Base-by-base conservation (phyloP, 2,329 filamentous ascomycete species). In the Monosporascus sp. region DNA sequence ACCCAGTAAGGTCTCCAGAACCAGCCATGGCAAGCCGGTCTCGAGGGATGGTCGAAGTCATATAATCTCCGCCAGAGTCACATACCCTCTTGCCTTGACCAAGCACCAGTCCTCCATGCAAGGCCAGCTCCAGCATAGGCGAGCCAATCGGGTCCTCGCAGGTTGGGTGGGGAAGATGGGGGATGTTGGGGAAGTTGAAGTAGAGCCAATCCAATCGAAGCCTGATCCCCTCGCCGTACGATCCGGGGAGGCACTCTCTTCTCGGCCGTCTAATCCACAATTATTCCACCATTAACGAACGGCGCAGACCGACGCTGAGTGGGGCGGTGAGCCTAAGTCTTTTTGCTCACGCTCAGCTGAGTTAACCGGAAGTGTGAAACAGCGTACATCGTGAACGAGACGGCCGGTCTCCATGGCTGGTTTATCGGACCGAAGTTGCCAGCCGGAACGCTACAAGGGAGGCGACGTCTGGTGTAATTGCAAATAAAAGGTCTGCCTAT, bases 161-260 rank as follows among this genome's bases (percentile, higher is more conserved):
- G 27, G 44, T 14, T 11, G 16, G 22, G 45, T 43, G 51, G 45
- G 37, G 44, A 41, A 49, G 48, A 26, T 34, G 40, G 45, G 44
- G 50, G 45, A 52, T 20, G 45, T 48, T 52, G 51, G 51, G 51
- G 51, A 36, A 48, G 45, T 20, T 34, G 17, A 36, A 37, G 34
- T 26, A 46, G 22, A 27, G 22, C 43, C 20, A 46, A 27, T 22
- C 24, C 16, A 46, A 31, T 46, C 16, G 26, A 24, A 46, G 22
- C 20, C 14, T n/a, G n/a, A 26, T 46, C 43, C 24, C 43, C 24
- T 7, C 14, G 17, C 24, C 43, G 9, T 27, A 27, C 11, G 26
- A 49, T 27, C 36, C 22, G n/a, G 37, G 44, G 9, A 36, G 9
- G 26, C 31, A 9, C 19, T 9, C 14, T 20, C 22, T 44, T 40